phyloP scores from a whole-genome alignment of 116 monocot genomes.

The Trichopus zeylanicus region DNA sequence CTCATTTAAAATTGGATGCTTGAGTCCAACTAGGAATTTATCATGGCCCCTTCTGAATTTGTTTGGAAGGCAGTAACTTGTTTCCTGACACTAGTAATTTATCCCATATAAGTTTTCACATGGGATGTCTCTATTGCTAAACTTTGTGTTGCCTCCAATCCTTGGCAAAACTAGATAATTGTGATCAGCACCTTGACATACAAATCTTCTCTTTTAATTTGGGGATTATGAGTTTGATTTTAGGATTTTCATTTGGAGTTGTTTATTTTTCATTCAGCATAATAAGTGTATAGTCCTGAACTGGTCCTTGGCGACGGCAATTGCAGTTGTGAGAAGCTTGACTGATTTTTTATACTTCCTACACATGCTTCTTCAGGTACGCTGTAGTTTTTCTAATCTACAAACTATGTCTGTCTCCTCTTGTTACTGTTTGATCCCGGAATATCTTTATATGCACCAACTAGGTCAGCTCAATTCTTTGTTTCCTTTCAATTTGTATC shows the following conservation, averaged over 20 bases:
- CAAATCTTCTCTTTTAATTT: not conserved
- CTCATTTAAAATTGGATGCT: too few species aligned
- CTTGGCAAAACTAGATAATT: not conserved
- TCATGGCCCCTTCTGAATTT: too few species aligned
- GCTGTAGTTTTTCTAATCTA: not conserved
- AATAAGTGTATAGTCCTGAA: slow-evolving; percentile 54
- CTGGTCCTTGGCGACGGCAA: slow-evolving; percentile 39
- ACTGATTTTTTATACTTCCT: slow-evolving; percentile 72
- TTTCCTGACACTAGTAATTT: too few species aligned
- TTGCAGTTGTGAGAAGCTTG: slow-evolving; percentile 65
- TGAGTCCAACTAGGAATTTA: too few species aligned
- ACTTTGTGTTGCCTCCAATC: too few species aligned
- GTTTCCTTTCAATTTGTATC: not conserved
- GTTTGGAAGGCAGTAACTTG: too few species aligned
- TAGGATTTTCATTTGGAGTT: not conserved
- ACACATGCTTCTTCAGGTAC: slow-evolving; percentile 84
- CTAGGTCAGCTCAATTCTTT: not conserved
- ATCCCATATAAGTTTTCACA: too few species aligned
- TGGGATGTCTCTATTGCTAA: too few species aligned
- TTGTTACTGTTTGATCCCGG: not conserved
- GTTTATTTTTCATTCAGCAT: slow-evolving; percentile 20
- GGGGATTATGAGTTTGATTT: too few species aligned
- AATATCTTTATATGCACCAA: not conserved
- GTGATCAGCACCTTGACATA: not conserved
- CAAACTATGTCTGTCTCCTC: not conserved